These are phyloP conservation scores for Balakata baccata DNA, from an alignment of 345 rosid genomes.

Conservation along the genomic window DNA sequence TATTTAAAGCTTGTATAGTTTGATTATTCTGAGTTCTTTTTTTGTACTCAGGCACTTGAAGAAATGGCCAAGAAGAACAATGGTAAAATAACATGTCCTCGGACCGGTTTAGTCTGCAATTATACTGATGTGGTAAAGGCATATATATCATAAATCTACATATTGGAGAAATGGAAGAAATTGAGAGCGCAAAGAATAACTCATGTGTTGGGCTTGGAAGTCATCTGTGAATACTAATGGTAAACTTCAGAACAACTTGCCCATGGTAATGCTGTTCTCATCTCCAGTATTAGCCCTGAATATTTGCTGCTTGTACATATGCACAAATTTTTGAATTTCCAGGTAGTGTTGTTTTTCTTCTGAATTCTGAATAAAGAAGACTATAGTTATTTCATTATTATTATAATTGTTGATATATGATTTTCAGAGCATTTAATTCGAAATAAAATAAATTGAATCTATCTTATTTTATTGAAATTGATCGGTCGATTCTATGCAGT, in stretches of 20 bases:
- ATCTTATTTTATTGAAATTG: not conserved
- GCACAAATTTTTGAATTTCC: not conserved
- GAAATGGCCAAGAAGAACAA: slow-evolving; percentile 80
- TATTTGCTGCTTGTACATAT: slow-evolving; percentile 9
- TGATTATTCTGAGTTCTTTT: slow-evolving; percentile 1
- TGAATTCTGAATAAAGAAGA: slow-evolving; percentile 5
- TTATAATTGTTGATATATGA: not conserved
- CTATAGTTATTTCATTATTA: not conserved
- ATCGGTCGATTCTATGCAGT: too few relatives aligned
- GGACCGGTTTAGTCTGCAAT: slow-evolving; percentile 63
- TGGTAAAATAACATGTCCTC: slow-evolving; percentile 80
- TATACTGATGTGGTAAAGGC: slow-evolving; percentile 81
- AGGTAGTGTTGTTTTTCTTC: not conserved
- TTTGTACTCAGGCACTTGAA: slow-evolving; percentile 80
- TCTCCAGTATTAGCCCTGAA: not conserved
- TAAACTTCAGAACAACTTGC: not conserved
- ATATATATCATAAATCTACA: slow-evolving; percentile 56
- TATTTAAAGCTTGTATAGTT: not conserved
- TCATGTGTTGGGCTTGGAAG: not conserved
- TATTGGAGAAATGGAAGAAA: not conserved
- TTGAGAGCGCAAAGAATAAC: not conserved
- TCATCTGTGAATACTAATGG: slow-evolving; percentile 15
- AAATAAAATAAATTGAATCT: too few relatives aligned
- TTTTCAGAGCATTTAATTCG: not conserved
- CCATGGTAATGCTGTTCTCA: not conserved